Conservation (phyloP, 495 filamentous ascomycete species). For the Tuber calosporum region DNA sequence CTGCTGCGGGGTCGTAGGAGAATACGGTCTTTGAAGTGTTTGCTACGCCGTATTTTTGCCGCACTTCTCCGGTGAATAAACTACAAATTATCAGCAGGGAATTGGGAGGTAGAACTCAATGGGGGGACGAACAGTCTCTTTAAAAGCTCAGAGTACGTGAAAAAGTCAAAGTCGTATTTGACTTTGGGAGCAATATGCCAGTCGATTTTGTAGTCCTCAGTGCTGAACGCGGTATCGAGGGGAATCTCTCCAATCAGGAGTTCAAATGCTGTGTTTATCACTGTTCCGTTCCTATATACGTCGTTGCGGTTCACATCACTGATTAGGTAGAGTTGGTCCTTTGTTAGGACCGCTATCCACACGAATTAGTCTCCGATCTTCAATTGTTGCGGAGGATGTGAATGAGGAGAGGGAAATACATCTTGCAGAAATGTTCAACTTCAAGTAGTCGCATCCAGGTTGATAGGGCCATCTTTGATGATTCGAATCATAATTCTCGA, state of each 20-base stretch:
- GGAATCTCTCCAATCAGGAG: conserved; percentile 14
- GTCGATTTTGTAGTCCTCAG: conserved; percentile 8
- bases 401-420: background rate
- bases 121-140: background rate
- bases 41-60: background rate
- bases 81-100: background rate
- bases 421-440: conserved; percentile 11
- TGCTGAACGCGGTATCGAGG: conserved; percentile 7
- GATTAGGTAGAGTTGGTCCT: conserved; percentile 11
- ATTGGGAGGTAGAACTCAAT: background rate
- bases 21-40: background rate
- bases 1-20: conserved; percentile 1
- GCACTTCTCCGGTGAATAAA: conserved; percentile 5
- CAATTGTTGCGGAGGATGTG: background rate
- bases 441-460: conserved; percentile 5
- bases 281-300: background rate
- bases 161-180: conserved; percentile 5
- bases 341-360: conserved; percentile 10
- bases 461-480: background rate
- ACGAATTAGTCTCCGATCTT: background rate
- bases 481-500: background rate
- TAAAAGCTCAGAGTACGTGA: background rate
- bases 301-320: background rate
- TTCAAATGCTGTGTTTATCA: background rate
- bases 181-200: conserved; percentile 16